Conservation (phyloP, 1,139 yeast species). For the Debaryomycetaceae sp. region DNA sequence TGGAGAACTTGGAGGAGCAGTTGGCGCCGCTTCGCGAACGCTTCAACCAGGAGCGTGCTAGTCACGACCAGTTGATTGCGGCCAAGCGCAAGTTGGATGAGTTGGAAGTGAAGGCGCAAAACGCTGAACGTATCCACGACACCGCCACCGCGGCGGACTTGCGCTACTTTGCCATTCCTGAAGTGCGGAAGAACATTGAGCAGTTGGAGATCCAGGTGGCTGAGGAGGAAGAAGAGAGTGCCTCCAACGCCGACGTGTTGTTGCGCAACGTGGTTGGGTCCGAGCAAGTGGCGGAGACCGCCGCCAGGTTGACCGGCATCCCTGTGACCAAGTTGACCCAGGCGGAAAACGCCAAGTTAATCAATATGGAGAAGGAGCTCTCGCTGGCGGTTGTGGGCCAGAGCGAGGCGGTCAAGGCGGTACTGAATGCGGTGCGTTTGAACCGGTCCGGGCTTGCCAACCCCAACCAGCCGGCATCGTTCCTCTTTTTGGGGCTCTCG, state of each 20-base stretch:
- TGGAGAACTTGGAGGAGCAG: constrained; percentile 81
- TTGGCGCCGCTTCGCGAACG: constrained; percentile 82
- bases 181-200: constrained; percentile 69
- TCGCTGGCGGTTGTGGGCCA: constrained; percentile 90
- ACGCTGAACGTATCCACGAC: constrained; percentile 96
- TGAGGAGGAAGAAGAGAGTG: constrained; percentile 60
- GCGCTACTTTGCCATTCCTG: constrained; percentile 96
- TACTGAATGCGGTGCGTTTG: constrained; percentile 88
- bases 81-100: constrained; percentile 92
- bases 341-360: constrained; percentile 89
- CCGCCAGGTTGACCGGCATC: constrained; percentile 94
- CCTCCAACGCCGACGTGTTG: constrained; percentile 47
- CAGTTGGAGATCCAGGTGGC: constrained; percentile 72
- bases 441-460: constrained; percentile 94
- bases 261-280: constrained; percentile 86
- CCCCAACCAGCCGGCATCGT: constrained; percentile 95
- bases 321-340: constrained; percentile 97
- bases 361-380: constrained; percentile 88
- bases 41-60: constrained; percentile 82
- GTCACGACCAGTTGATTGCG: constrained; percentile 84
- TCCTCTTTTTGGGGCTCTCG: constrained; percentile 88
- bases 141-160: constrained; percentile 94
- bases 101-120: constrained; percentile 84
- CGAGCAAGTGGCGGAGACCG: constrained; percentile 94
- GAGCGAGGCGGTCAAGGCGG: constrained; percentile 93